These are phyloP conservation scores for Arabidopsis arenosa DNA, from an alignment of 345 rosid species.

Conservation along the genomic window DNA sequence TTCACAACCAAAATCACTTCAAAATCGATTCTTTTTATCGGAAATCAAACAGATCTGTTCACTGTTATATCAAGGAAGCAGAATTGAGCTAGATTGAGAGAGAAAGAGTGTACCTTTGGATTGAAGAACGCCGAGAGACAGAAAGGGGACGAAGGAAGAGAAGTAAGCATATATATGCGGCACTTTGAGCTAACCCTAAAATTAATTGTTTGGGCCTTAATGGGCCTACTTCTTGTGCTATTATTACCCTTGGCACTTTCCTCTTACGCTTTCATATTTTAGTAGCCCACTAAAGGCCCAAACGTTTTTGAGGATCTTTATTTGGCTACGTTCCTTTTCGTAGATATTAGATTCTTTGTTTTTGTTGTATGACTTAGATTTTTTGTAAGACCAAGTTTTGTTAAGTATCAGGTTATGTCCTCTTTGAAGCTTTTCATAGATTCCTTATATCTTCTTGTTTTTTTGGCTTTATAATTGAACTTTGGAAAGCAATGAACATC, in stretches of 20 bases:
- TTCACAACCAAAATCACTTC: neutral
- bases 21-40: neutral
- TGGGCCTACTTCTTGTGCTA: slow-evolving; percentile 10
- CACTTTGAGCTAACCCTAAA: slow-evolving; percentile 37
- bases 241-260: neutral
- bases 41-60: slow-evolving; percentile 11
- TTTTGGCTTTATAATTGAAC: slow-evolving; percentile 26
- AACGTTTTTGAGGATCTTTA: slow-evolving; percentile 11
- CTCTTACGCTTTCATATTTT: neutral
- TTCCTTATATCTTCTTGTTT: slow-evolving; percentile 19
- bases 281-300: neutral
- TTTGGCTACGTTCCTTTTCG: slow-evolving; percentile 13
- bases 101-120: slow-evolving; percentile 21
- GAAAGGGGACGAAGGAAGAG: slow-evolving; percentile 23
- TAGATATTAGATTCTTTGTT: slow-evolving; percentile 22
- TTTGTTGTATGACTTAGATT: slow-evolving; percentile 17
- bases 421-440: slow-evolving; percentile 21
- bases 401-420: slow-evolving; percentile 44
- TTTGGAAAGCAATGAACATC: slow-evolving; percentile 27
- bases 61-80: neutral
- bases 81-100: neutral
- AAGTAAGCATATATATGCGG: slow-evolving; percentile 28
- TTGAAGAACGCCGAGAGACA: slow-evolving; percentile 38
- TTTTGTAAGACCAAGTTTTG: slow-evolving; percentile 23
- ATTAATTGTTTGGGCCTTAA: neutral